phyloP scores from a whole-genome alignment of 306 rosid genomes.

The Sindora glabra region DNA sequence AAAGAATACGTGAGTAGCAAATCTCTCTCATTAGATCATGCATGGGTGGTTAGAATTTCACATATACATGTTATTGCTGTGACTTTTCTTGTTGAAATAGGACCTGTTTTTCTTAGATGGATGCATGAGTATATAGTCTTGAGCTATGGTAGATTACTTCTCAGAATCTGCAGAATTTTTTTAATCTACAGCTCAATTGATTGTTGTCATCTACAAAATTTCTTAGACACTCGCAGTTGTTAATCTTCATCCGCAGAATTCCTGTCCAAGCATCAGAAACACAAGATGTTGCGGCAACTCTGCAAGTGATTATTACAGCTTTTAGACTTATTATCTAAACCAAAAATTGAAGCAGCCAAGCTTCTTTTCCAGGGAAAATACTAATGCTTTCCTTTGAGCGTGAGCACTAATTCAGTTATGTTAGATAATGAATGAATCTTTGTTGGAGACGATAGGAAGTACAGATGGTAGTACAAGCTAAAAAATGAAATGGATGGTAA shows the following conservation, averaged over 20 bases:
- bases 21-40: too few species aligned
- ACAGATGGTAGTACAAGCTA: slow-evolving; percentile 6
- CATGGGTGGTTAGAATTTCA: too few species aligned
- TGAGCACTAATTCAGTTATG: neutral
- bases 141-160: too few species aligned
- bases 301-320: too few species aligned
- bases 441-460: slow-evolving; percentile 14
- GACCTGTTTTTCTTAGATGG: neutral
- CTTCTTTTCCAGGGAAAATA: neutral
- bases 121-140: neutral
- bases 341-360: neutral
- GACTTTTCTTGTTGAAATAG: neutral
- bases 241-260: neutral
- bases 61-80: too few species aligned
- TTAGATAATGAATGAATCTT: slow-evolving; percentile 3
- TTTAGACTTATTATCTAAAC: too few species aligned
- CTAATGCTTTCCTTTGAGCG: neutral
- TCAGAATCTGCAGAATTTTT: neutral
- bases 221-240: neutral
- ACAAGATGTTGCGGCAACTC: too few species aligned
- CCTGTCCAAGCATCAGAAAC: too few species aligned
- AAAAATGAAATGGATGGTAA: slow-evolving; percentile 7
- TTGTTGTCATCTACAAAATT: neutral
- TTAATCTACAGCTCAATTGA: too few species aligned
- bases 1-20: too few species aligned